Conservation (phyloP, 768 basidiomycete genomes). For the Agrocybe pediades region DNA sequence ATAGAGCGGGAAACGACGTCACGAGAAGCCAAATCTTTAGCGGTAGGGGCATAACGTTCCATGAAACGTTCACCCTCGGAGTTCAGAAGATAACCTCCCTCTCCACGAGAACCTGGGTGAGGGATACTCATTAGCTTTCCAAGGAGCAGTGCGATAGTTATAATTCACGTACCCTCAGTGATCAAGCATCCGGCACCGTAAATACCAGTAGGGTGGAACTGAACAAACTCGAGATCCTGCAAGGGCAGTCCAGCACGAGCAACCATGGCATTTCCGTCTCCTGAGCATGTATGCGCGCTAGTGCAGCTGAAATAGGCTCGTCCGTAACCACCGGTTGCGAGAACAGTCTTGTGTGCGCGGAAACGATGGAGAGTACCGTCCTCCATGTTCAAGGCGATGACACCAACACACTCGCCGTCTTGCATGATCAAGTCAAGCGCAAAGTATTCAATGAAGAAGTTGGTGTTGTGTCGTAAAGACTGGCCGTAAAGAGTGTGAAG, state of each 20-base stretch:
- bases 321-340: slow-evolving; percentile 98
- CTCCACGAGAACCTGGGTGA: slow-evolving; percentile 87
- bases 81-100: slow-evolving; percentile 98
- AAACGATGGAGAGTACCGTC: slow-evolving; percentile 99
- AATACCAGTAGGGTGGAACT: slow-evolving; percentile 99
- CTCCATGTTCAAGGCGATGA: slow-evolving; percentile 99
- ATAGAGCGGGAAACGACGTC: slow-evolving; percentile 99
- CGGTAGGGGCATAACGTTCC: slow-evolving; percentile 99
- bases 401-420: slow-evolving; percentile 98
- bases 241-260: slow-evolving; percentile 93
- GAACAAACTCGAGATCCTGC: slow-evolving; percentile 98
- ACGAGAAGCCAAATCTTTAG: slow-evolving; percentile 98
- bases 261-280: slow-evolving; percentile 99
- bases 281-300: slow-evolving; percentile 97
- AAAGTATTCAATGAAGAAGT: slow-evolving; percentile 99
- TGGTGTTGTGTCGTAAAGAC: slow-evolving; percentile 97
- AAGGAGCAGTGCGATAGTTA: neutral
- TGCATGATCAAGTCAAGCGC: slow-evolving; percentile 99
- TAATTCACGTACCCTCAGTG: slow-evolving; percentile 75
- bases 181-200: slow-evolving; percentile 99
- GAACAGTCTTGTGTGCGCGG: slow-evolving; percentile 96
- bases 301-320: slow-evolving; percentile 99
- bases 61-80: slow-evolving; percentile 99
- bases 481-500: slow-evolving; percentile 99
- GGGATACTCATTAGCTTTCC: neutral